Evolutionary conservation across 768 basidiomycete species (phyloP).

Genomic region (Kondoa malvinella): DNA sequence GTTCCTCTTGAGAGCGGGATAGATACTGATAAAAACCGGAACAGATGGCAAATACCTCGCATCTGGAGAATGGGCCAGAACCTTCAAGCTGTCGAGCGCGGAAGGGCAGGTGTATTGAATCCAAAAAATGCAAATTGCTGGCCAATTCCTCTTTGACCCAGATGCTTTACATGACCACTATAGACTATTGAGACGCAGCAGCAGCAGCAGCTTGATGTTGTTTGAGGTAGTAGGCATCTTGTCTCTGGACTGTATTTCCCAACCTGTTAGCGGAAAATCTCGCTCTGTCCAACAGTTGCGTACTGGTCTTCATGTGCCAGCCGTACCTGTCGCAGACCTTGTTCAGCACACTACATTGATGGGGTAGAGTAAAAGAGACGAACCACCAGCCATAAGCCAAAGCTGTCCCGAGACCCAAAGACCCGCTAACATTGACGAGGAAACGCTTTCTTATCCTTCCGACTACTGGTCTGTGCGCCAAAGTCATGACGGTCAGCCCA

Average conservation of each 20-base stretch:
- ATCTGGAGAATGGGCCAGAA: slow-evolving; percentile 19
- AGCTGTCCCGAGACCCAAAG: slow-evolving; percentile 10
- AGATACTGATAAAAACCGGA: neutral
- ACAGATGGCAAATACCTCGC: slow-evolving; percentile 21
- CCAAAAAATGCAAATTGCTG: neutral
- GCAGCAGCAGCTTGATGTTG: slow-evolving; percentile 1
- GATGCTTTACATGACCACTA: too few species aligned
- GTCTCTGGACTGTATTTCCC: slow-evolving; percentile 6
- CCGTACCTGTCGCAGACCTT: slow-evolving; percentile 15
- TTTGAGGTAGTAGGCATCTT: slow-evolving; percentile 15
- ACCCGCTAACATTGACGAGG: slow-evolving; percentile 10
- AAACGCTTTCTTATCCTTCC: slow-evolving; percentile 27
- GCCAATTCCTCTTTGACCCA: too few species aligned
- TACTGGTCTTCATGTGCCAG: slow-evolving; percentile 14
- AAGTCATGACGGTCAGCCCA: too few species aligned
- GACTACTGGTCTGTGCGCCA: slow-evolving; percentile 11
- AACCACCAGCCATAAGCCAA: slow-evolving; percentile 10
- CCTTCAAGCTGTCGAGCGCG: slow-evolving; percentile 19
- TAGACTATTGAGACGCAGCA: too few species aligned
- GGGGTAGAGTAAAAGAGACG: neutral
- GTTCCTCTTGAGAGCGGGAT: slow-evolving; percentile 4
- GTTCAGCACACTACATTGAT: too few species aligned
- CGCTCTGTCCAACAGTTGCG: neutral
- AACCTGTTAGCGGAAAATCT: neutral
- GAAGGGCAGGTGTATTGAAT: slow-evolving; percentile 5